Base-by-base conservation (phyloP, 805 yeast genomes). In the Candida loeiensis region DNA sequence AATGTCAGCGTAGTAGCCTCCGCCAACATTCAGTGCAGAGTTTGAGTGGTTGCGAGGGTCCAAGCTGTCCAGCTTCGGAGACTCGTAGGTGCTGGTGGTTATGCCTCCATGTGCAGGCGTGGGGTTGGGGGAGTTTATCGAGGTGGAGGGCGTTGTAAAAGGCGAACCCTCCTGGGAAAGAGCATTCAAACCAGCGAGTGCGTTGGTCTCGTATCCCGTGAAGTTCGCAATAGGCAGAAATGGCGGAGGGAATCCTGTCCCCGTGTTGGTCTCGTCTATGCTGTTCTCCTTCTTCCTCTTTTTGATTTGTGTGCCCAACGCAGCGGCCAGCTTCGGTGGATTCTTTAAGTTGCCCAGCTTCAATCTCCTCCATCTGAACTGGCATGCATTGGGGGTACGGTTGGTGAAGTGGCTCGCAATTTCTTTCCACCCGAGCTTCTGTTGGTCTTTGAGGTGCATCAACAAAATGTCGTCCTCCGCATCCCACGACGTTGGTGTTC, bases 401-500 rank as follows among this genome's bases (percentile, higher is more conserved):
- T 69, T 69, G 40, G 51, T 59, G 55, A 69, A 69, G 39, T 69
- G 63, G 45, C 61, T 53, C 28, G 73, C 73, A 34, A 69, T 68
- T 40, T 69, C 74, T 50, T 69, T 69, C 74, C 74, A 69, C 11
- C 74, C 74, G 39, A 69, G 51, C 49, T 69, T 69, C 51, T 69
- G 74, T 40, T 53, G 62, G 52, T 69, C 74, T 48, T 69, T 69
- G 39, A 69, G 55, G 47, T 69, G 74, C 73, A 69, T 66, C 31
- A 69, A 55, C 24, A 69, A 60, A 29, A 66, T 54, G 47, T 69
- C 74, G 51, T 69, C 74, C 46, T 63, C 71, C 13, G 74, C 69
- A 47, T 69, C 74, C 74, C 74, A 69, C 3, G 73, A 67, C 3
- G 74, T 67, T 11, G 74, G 74, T 5, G 74, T 69, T 25, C 73